These are phyloP conservation scores for Talaromyces stipitatus DNA, from an alignment of 495 filamentous ascomycete species.

Conservation along the genomic window DNA sequence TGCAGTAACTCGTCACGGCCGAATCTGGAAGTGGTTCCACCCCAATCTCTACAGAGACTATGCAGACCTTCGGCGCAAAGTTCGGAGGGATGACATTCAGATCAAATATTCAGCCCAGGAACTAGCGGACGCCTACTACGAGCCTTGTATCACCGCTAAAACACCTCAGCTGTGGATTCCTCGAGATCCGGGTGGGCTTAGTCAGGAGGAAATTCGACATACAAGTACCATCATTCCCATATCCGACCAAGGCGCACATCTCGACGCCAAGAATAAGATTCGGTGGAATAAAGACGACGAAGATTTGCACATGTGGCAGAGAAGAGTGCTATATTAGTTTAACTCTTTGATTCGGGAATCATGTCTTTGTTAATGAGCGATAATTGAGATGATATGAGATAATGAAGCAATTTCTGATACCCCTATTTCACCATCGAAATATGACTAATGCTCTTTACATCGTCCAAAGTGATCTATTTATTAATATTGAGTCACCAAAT, in stretches of 20 bases:
- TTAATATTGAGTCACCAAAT: too few relatives aligned
- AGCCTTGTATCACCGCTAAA: conserved; percentile 55
- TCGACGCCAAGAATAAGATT: conserved; percentile 56
- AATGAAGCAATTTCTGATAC: too few relatives aligned
- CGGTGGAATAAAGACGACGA: conserved; percentile 47
- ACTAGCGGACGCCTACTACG: conserved; percentile 50
- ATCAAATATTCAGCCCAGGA: conserved; percentile 49
- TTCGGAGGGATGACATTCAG: conserved; percentile 51
- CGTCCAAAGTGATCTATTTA: too few relatives aligned
- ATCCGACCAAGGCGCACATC: conserved; percentile 57
- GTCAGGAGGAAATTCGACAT: conserved; percentile 52
- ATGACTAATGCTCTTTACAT: too few relatives aligned
- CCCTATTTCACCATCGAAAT: too few relatives aligned
- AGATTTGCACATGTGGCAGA: conserved; percentile 29
- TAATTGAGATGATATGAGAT: too few relatives aligned
- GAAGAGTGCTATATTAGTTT: conserved; percentile 30
- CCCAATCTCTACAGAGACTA: conserved; percentile 72
- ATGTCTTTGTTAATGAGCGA: background rate
- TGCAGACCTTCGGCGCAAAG: conserved; percentile 55
- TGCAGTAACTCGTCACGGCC: conserved; percentile 11
- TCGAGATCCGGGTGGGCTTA: conserved; percentile 56
- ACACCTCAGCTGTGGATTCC: conserved; percentile 65
- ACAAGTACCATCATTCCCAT: conserved; percentile 45
- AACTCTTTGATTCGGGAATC: background rate
- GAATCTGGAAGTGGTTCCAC: conserved; percentile 62